Evolutionary conservation across 371 early-diverging fungal genomes (phyloP), one percentile per base, ranked within the genome.

Genomic region (Synchytrium microbalum): DNA sequence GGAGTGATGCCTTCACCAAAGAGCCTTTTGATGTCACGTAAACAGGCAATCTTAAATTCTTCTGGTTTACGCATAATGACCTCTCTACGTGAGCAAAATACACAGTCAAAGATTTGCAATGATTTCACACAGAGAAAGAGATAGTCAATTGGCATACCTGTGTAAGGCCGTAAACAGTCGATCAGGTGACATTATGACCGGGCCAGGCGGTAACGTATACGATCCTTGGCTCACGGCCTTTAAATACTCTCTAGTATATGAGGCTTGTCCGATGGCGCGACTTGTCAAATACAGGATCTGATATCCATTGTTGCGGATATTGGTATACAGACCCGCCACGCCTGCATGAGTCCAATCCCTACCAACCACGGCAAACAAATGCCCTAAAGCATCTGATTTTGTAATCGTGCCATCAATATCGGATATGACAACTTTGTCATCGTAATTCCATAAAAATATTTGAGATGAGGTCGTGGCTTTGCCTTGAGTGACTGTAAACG

Each of bases 331-430:
- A 63, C 90, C 89, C 55, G 99, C 99, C 2, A 99, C 92, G 8
- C 99, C 99, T 10, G 80, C 72, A 72, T 99, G 99, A 2, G 99
- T 98, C 98, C 98, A 99, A 76, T 99, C 99, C 72, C 88, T 91
- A 31, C 99, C 99, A 46, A 98, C 93, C 88, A 95, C 91, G 30
- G 92, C 92, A 73, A 95, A 96, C 8, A 99, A 79, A 69, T 99
- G 98, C 1, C 99, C 99, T 54, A 95, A 77, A 0, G 92, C 91
- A 72, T 99, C 99, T 1, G 95, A 93, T 72, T 99, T 99, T 46
- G 99, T 99, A 61, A 99, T 98, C 0, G 99, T 99, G 52, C 99
- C 99, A 74, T 99, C 99, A 66, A 99, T 93, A 74, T 99, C 99
- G 0, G 95, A 94, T 60, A 99, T 92, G 27, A 99, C 95, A 30